These are phyloP conservation scores for Martiniozyma asiatica DNA, from an alignment of 1,139 yeast species.

Conservation along the genomic window DNA sequence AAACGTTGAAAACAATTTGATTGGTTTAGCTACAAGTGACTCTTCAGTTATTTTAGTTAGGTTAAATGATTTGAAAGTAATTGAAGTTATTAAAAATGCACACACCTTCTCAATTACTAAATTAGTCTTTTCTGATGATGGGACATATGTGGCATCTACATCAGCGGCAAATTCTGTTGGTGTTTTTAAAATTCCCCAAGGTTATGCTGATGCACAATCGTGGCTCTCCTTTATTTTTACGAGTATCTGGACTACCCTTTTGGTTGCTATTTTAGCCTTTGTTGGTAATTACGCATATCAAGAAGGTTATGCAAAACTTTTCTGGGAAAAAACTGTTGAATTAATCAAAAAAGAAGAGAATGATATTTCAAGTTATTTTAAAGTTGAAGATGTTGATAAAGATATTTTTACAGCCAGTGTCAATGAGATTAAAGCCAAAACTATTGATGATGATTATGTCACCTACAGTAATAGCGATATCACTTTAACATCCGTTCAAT, in stretches of 20 bases:
- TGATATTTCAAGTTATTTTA: constrained; percentile 26
- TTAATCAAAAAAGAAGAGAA: no score
- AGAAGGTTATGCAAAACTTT: constrained; percentile 22
- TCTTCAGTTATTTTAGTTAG: constrained; percentile 49
- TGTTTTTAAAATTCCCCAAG: constrained; percentile 49
- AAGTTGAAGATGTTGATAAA: constrained; percentile 15
- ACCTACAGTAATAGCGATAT: no score
- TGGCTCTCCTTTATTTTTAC: constrained; percentile 33
- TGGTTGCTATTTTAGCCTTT: constrained; percentile 29
- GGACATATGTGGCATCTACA: constrained; percentile 57
- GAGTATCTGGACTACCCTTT: constrained; percentile 33
- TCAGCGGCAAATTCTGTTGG: constrained; percentile 73
- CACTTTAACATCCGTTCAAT: no score
- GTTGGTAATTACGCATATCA: constrained; percentile 28
- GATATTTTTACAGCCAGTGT: constrained; percentile 4
- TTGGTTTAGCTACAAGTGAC: constrained; percentile 71
- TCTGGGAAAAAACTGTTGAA: constrained; percentile 30
- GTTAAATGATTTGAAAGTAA: constrained; percentile 36
- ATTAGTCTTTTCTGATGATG: constrained; percentile 59
- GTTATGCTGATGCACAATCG: constrained; percentile 34
- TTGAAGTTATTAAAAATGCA: constrained; percentile 43
- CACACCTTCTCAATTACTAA: constrained; percentile 78
- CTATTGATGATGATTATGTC: no score
- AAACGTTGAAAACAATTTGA: constrained; percentile 29
- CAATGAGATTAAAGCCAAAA: constrained; percentile 3